A percentile compares a stretch with the other conserved stretches of the same genome.
Conservation (phyloP, 2,329 filamentous ascomycete genomes). For the Paramyrothecium roridum region DNA sequence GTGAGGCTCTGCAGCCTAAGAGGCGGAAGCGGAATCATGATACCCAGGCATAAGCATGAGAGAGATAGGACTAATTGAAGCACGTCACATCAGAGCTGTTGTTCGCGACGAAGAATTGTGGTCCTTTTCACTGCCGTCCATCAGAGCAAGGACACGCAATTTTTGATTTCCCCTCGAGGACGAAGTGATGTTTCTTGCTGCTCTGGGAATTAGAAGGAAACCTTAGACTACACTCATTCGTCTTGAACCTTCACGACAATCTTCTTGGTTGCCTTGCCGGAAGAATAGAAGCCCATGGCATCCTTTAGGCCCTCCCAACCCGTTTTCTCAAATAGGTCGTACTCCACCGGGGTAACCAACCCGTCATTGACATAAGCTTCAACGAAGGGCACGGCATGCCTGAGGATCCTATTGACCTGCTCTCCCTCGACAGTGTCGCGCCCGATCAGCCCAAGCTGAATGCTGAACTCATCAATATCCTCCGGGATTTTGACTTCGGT, state of each 20-base stretch:
- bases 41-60: neutral
- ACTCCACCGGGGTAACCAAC: conserved; percentile 16
- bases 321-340: conserved; percentile 12
- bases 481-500: conserved; percentile 16
- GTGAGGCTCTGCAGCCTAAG: conserved; percentile 45
- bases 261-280: conserved; percentile 20
- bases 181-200: neutral
- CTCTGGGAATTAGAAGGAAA: neutral
- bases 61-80: neutral
- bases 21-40: conserved; percentile 18
- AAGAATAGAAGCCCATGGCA: conserved; percentile 14
- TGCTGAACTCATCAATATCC: conserved; percentile 18
- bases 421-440: conserved; percentile 8
- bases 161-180: too few species aligned
- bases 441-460: conserved; percentile 19
- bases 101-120: neutral
- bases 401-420: conserved; percentile 6
- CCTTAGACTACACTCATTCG: neutral
- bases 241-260: conserved; percentile 14
- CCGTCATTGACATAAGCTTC: conserved; percentile 18
- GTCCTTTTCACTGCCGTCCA: too few species aligned
- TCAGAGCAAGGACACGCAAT: too few species aligned
- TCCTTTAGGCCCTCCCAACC: conserved; percentile 20
- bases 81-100: neutral
- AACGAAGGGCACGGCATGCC: conserved; percentile 10